These are phyloP conservation scores for Bryoerythrophyllum caledonicum DNA, from an alignment of 225 moss, liverwort and hornwort species.

Conservation along the genomic window DNA sequence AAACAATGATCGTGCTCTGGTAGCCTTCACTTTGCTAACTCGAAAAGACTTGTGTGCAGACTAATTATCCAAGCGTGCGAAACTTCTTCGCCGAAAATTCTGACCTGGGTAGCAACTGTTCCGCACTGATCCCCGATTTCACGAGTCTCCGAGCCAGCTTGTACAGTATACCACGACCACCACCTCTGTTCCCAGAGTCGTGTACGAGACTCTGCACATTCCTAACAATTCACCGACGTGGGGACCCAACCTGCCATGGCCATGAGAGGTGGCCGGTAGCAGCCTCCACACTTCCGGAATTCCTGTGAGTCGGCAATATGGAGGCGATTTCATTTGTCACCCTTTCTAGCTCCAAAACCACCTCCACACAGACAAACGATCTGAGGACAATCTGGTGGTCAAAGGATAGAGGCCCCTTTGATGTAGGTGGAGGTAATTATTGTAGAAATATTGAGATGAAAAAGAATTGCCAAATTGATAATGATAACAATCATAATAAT, in stretches of 20 bases:
- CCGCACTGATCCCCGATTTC: background rate
- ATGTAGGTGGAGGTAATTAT: no score
- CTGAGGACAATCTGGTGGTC: background rate
- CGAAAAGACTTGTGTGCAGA: background rate
- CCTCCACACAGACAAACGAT: background rate
- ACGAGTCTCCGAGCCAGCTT: background rate
- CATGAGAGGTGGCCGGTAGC: background rate
- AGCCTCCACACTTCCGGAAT: background rate
- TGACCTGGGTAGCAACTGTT: background rate
- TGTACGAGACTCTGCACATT: background rate
- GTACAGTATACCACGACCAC: background rate
- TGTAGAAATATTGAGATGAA: no score
- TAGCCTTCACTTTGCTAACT: background rate
- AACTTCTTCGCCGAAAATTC: background rate
- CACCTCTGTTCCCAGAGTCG: background rate
- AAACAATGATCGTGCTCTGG: background rate
- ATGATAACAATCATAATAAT: no score
- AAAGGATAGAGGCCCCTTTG: background rate
- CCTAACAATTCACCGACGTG: background rate
- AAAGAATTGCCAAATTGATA: background rate
- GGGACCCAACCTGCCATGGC: conserved; percentile 12
- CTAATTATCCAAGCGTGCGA: background rate
- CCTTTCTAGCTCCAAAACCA: background rate
- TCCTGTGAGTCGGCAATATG: background rate
- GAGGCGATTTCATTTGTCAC: background rate